Base-by-base conservation (phyloP, 371 early-diverging fungal genomes). In the Rhizomucor pusillus region DNA sequence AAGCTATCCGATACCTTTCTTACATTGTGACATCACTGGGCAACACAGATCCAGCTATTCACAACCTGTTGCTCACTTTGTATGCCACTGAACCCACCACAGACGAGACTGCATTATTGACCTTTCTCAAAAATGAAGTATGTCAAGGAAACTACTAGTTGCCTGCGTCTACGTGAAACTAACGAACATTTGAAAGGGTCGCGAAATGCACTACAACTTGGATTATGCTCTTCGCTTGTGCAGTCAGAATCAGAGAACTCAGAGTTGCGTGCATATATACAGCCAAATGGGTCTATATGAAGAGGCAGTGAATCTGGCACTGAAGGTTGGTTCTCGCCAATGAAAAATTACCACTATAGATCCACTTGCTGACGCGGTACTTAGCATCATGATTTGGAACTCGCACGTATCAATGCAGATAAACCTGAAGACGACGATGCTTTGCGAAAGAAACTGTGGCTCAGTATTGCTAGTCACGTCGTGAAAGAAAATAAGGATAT, bases 141-240 rank as follows among this genome's bases (percentile, higher is more conserved):
- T 64, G 1, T 23, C 34, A 10, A 41, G 50, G n/a, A 14, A 29
- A 29, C 5, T 7, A 7, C 29, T 5, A 29, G 7, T 7, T 29
- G 7, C n/a, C n/a, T 29, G 29, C 3, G 7, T 29, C 3, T 7
- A 29, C 29, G 7, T 29, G 29, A 29, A 7, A 29, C 29, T 29
- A 33, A 33, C 25, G 19, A 51, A 25, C 29, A 22, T 13, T 24
- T 46, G 22, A 29, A 18, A 88, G 76, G 86, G 85, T 33, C 77
- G 74, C 24, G 79, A 79, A 12, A 82, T 84, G 79, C 72, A 86
- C 36, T 94, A 88, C 64, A 90, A 91, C 44, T 71, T 89, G 12
- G 92, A 91, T 55, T 91, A 92, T 62, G 94, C 94, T 0, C 65
- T 95, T 36, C 77, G 94, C n/a, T 69, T 93, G 34, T 93, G 94